Base-by-base conservation (phyloP, 1,284 basidiomycete species). In the Ustilago esculenta region DNA sequence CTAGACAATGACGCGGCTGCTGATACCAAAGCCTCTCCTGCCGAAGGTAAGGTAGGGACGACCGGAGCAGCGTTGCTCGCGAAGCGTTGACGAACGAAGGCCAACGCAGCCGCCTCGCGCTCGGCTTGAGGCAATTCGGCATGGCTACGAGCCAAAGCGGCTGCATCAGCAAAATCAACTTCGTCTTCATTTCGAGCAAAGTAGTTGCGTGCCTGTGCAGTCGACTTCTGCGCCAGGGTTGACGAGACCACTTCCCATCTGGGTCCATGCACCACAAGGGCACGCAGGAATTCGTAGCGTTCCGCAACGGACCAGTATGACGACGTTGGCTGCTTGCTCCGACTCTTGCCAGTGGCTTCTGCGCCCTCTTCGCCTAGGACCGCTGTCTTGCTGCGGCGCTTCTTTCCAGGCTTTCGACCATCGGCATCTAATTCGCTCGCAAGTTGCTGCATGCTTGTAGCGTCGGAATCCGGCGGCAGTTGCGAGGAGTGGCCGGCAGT, bases 151-250 rank as follows among this genome's bases (percentile, higher is more conserved):
- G 75, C 73, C 5, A 79, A 39, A 11, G 57, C 63, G 4, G 72
- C 75, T 10, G 77, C 75, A 21, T 80, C 77, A 18, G 72, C 68
- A 58, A 80, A 79, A 35, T 73, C 73, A 25, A 55, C 50, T 33
- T 80, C 78, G 51, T 65, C 59, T 12, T 70, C 72, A 53, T 81
- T 80, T 37, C 61, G 63, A 17, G 74, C 59, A 54, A 88, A 89
- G 80, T 86, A 92, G 76, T 89, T 88, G 59, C 85, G 85, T 43
- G 91, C 90, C 85, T 93, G 91, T 8, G 88, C 85, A 4, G 88
- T 87, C 9, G 90, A 91, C 88, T 93, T 93, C 77, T 87, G 88
- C 8, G 87, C 87, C 83, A 94, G 86, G 7, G 86, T 86, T 4
- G 88, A 86, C 1, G 91, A 88, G 42, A 94, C 90, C 15, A 87